Percentiles rank a stretch among this genome's conserved stretches.
Evolutionary conservation across 306 rosid species (phyloP).

Genomic region (Vachellia collinsii): DNA sequence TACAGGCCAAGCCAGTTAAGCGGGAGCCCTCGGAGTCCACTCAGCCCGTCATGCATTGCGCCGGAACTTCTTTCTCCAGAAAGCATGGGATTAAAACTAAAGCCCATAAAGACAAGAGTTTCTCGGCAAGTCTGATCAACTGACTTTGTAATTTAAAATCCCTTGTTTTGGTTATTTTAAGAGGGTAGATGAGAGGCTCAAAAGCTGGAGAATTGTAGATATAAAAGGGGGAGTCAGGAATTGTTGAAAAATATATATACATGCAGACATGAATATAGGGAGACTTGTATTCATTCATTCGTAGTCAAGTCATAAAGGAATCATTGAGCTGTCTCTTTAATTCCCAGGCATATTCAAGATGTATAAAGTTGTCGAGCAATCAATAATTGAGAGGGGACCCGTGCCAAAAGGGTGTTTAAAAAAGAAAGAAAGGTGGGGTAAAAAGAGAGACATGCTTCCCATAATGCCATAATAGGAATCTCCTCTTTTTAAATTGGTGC

Average conservation of each 20-base stretch:
- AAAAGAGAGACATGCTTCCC: slow-evolving; percentile 12
- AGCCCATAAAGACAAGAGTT: slow-evolving; percentile 85
- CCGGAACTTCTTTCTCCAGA: slow-evolving; percentile 96
- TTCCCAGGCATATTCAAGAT: slow-evolving; percentile 34
- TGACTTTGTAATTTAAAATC: slow-evolving; percentile 25
- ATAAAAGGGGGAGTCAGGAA: slow-evolving; percentile 36
- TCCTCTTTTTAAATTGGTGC: not conserved
- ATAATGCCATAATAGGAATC: slow-evolving; percentile 1
- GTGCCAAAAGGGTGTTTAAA: too few relatives aligned
- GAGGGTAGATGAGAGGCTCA: slow-evolving; percentile 36
- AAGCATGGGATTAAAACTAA: slow-evolving; percentile 94
- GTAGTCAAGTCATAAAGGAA: slow-evolving; percentile 58
- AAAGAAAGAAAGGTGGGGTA: not conserved
- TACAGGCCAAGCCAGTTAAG: slow-evolving; percentile 68
- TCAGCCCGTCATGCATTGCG: slow-evolving; percentile 86
- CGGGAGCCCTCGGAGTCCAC: slow-evolving; percentile 85
- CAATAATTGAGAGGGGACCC: slow-evolving; percentile 43
- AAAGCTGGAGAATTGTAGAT: slow-evolving; percentile 54
- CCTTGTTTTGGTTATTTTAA: slow-evolving; percentile 6
- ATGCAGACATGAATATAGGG: slow-evolving; percentile 38
- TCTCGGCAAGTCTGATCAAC: slow-evolving; percentile 46
- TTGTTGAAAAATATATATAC: slow-evolving; percentile 18
- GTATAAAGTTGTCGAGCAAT: slow-evolving; percentile 53
- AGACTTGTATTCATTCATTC: slow-evolving; percentile 61
- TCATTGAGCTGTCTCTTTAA: slow-evolving; percentile 51